Evolutionary conservation across 2,329 filamentous ascomycete species (phyloP).

Genomic region (Epicoccum sorghinum): DNA sequence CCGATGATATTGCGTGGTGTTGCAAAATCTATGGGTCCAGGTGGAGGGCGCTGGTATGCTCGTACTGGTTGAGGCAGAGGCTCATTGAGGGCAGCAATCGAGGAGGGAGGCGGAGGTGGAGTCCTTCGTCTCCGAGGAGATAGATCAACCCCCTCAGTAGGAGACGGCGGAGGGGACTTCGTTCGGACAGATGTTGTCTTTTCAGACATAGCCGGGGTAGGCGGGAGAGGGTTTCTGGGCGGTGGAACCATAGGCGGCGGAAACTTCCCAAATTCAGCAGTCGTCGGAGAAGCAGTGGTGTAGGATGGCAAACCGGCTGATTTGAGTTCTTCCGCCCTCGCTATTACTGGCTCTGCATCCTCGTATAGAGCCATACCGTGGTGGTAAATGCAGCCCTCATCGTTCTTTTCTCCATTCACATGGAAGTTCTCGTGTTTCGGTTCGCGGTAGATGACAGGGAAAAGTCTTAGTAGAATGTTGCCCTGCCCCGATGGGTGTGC

Average conservation of each 20-base stretch:
- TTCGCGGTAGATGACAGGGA: slow-evolving; percentile 61
- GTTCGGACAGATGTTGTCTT: slow-evolving; percentile 20
- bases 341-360: slow-evolving; percentile 47
- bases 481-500: slow-evolving; percentile 37
- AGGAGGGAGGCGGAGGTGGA: slow-evolving; percentile 29
- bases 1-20: slow-evolving; percentile 35
- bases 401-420: slow-evolving; percentile 49
- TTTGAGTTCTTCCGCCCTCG: slow-evolving; percentile 44
- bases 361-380: slow-evolving; percentile 58
- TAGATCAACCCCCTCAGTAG: slow-evolving; percentile 24
- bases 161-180: slow-evolving; percentile 23
- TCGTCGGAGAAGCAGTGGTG: slow-evolving; percentile 44
- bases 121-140: slow-evolving; percentile 18
- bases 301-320: slow-evolving; percentile 48
- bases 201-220: slow-evolving; percentile 28
- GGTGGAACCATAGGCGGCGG: slow-evolving; percentile 45
- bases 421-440: slow-evolving; percentile 54
- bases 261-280: slow-evolving; percentile 46
- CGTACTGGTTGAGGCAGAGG: slow-evolving; percentile 15
- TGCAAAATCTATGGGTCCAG: slow-evolving; percentile 35
- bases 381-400: slow-evolving; percentile 58
- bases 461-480: slow-evolving; percentile 57
- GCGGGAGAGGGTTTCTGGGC: slow-evolving; percentile 35
- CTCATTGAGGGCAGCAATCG: slow-evolving; percentile 24
- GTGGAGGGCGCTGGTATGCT: slow-evolving; percentile 37